Percentiles rank a stretch among this genome's conserved stretches.
Conservation (phyloP, 768 basidiomycete species). For the Pleurotus sapidus region DNA sequence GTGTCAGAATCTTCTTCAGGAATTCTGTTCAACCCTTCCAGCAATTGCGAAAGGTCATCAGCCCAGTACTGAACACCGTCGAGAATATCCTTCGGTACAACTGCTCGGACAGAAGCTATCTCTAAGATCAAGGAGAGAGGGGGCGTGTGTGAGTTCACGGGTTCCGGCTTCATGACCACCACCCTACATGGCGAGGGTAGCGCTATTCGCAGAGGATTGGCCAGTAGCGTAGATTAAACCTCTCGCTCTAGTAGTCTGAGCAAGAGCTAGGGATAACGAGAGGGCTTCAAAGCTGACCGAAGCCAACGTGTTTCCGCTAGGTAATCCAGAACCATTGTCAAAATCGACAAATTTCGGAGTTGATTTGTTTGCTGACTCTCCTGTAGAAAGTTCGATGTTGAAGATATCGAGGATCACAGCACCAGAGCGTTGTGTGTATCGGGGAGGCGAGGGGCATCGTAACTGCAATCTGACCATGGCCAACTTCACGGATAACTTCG, state of each 20-base stretch:
- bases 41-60: slow-evolving; percentile 78
- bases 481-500: slow-evolving; percentile 32
- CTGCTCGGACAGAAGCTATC: slow-evolving; percentile 63
- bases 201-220: slow-evolving; percentile 22
- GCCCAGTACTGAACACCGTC: slow-evolving; percentile 86
- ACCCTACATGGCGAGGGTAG: slow-evolving; percentile 32
- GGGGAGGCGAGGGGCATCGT: slow-evolving; percentile 59
- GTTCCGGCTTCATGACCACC: slow-evolving; percentile 24
- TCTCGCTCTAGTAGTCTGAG: slow-evolving; percentile 35
- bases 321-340: slow-evolving; percentile 5
- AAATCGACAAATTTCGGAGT: slow-evolving; percentile 24
- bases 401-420: slow-evolving; percentile 64
- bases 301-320: slow-evolving; percentile 25
- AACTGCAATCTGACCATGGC: slow-evolving; percentile 65
- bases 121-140: slow-evolving; percentile 30
- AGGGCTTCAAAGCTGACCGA: slow-evolving; percentile 41
- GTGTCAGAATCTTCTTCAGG: slow-evolving; percentile 21
- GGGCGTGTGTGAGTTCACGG: slow-evolving; percentile 10
- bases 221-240: slow-evolving; percentile 51
- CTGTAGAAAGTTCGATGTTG: slow-evolving; percentile 38
- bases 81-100: slow-evolving; percentile 60
- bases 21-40: slow-evolving; percentile 39
- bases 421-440: slow-evolving; percentile 56
- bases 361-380: slow-evolving; percentile 18
- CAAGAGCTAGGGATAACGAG: slow-evolving; percentile 45